Evolutionary conservation across 495 filamentous ascomycete genomes (phyloP).

Genomic region (Filosporella fistucella): DNA sequence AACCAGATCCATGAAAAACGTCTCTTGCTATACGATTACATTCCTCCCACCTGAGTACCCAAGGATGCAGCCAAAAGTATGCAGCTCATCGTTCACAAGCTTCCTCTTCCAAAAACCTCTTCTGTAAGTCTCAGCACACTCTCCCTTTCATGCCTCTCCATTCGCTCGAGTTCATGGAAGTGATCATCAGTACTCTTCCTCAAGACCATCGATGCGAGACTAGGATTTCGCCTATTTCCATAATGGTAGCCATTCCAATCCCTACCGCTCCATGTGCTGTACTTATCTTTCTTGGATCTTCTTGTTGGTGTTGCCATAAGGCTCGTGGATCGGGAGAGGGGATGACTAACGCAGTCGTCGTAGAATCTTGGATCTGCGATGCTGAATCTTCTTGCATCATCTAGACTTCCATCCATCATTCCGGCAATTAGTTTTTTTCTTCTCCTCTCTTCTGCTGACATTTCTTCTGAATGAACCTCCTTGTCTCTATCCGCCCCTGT

Average conservation of each 20-base stretch:
- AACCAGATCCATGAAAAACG: too few relatives aligned
- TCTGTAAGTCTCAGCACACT: constrained; percentile 13
- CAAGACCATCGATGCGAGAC: constrained; percentile 8
- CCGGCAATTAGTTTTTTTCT: background rate
- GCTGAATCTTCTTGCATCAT: constrained; percentile 3
- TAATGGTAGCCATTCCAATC: constrained; percentile 12
- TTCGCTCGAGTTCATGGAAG: constrained; percentile 8
- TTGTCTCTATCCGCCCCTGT: background rate
- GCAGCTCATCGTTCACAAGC: constrained; percentile 48
- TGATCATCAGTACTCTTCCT: constrained; percentile 21
- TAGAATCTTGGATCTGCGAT: constrained; percentile 24
- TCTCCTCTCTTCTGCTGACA: constrained; percentile 1
- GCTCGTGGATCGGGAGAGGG: too few relatives aligned
- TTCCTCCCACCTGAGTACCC: too few relatives aligned
- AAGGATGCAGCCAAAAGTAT: too few relatives aligned
- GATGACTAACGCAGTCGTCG: constrained; percentile 18
- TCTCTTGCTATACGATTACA: too few relatives aligned
- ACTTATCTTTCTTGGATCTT: constrained; percentile 8
- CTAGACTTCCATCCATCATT: constrained; percentile 4
- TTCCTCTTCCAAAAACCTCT: constrained; percentile 13
- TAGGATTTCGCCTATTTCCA: constrained; percentile 1
- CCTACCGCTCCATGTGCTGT: constrained; percentile 19
- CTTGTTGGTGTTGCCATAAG: too few relatives aligned
- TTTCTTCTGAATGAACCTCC: background rate
- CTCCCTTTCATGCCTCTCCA: constrained; percentile 17